Evolutionary conservation across 306 rosid species (phyloP).

Genomic region (Oemleria cerasiformis): DNA sequence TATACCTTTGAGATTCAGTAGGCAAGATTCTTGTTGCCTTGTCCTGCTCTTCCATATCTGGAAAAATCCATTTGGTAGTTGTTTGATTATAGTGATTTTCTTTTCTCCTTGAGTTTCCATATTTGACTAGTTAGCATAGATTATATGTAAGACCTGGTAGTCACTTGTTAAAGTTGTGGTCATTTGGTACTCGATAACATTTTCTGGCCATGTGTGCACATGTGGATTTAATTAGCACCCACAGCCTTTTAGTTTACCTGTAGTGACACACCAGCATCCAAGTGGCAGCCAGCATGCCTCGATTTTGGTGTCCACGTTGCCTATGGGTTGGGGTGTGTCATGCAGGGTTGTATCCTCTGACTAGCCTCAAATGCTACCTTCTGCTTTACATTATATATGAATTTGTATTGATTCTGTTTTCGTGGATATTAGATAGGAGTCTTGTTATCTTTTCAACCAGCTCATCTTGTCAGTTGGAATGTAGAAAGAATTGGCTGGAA

Average conservation of each 20-base stretch:
- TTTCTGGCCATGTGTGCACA: background rate
- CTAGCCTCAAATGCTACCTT: background rate
- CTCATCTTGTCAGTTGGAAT: background rate
- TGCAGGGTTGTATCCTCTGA: background rate
- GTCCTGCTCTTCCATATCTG: slow-evolving; percentile 6
- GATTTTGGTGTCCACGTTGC: no score
- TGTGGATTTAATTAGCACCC: background rate
- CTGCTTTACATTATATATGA: no score
- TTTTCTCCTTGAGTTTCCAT: slow-evolving; percentile 4
- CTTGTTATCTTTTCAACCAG: background rate
- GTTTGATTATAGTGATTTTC: background rate
- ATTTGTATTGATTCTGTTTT: background rate
- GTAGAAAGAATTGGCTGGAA: background rate
- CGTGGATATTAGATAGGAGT: background rate
- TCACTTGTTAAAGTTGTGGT: background rate
- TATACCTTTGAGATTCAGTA: background rate
- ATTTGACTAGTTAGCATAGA: background rate
- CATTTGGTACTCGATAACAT: background rate
- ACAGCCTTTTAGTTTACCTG: background rate
- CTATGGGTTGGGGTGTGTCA: no score
- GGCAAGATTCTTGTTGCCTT: background rate
- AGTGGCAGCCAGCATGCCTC: no score
- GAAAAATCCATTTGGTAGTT: background rate
- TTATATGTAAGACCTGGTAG: background rate
- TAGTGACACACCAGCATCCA: no score